A percentile compares a stretch with the other conserved stretches of the same genome.
Conservation (phyloP, 805 yeast genomes). For the Phaffomyces antillensis region DNA sequence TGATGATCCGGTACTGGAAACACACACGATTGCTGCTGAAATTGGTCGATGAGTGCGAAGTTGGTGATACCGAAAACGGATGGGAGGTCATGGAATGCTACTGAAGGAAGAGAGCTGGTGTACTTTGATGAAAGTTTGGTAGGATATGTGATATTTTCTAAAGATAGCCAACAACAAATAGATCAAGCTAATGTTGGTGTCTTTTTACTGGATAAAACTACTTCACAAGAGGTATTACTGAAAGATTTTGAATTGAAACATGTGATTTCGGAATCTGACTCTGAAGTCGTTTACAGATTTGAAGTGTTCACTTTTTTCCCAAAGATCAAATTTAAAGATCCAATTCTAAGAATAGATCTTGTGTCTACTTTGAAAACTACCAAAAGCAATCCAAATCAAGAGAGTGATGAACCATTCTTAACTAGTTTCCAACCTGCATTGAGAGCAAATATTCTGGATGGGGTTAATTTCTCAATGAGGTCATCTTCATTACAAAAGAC, state of each 20-base stretch:
- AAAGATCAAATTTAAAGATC: slow-evolving; percentile 16
- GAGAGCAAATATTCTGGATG: slow-evolving; percentile 17
- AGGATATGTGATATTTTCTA: slow-evolving; percentile 8
- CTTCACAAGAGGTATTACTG: not conserved
- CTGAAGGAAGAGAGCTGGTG: not conserved
- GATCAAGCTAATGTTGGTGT: not conserved
- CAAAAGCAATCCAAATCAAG: not conserved
- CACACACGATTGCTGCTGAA: no score
- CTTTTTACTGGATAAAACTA: not conserved
- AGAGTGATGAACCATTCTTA: not conserved
- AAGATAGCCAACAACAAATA: not conserved
- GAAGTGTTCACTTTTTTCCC: slow-evolving; percentile 16
- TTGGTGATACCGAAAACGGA: not conserved
- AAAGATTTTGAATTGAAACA: not conserved
- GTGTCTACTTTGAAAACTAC: not conserved
- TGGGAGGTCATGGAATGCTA: not conserved
- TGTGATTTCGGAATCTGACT: not conserved
- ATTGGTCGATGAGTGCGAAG: not conserved
- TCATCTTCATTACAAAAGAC: not conserved
- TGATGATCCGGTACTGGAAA: no score
- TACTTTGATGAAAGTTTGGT: slow-evolving; percentile 11
- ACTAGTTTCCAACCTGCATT: slow-evolving; percentile 13
- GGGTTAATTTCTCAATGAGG: slow-evolving; percentile 6
- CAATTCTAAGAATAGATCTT: slow-evolving; percentile 9
- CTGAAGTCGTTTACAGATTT: slow-evolving; percentile 9